phyloP scores from a whole-genome alignment of 805 yeast species.

The Nadsonia fulvescens region DNA sequence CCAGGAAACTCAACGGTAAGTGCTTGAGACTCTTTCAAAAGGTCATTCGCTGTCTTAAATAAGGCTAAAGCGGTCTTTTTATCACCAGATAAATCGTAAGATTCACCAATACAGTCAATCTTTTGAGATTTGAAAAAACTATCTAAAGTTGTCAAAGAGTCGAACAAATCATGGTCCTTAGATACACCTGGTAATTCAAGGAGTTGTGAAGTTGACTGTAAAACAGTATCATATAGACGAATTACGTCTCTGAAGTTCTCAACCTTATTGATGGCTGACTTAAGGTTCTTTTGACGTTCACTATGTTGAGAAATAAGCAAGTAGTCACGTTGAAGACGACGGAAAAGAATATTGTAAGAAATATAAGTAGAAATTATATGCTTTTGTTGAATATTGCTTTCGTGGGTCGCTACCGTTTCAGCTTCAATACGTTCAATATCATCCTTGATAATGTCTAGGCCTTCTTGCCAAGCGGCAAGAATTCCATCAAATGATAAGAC shows the following conservation, averaged over 20 bases:
- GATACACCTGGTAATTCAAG: constrained; percentile 83
- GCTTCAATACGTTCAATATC: constrained; percentile 30
- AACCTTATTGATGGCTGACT: constrained; percentile 6
- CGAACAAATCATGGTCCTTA: constrained; percentile 53
- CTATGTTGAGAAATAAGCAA: constrained; percentile 18
- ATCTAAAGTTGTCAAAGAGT: constrained; percentile 33
- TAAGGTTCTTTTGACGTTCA: constrained; percentile 5
- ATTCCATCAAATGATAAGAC: constrained; percentile 36
- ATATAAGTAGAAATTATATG: constrained; percentile 64
- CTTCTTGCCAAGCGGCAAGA: constrained; percentile 50
- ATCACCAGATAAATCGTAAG: constrained; percentile 17
- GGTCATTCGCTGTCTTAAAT: constrained; percentile 8
- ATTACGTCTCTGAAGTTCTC: constrained; percentile 20
- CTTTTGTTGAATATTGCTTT: constrained; percentile 45
- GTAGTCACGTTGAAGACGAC: constrained; percentile 58
- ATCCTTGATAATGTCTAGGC: constrained; percentile 38
- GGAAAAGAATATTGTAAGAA: constrained; percentile 44
- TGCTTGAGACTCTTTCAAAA: too few species aligned
- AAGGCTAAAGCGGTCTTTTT: constrained; percentile 18
- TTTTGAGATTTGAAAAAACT: constrained; percentile 30
- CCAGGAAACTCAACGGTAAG: too few species aligned
- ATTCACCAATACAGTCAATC: constrained; percentile 24
- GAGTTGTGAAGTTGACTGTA: constrained; percentile 36
- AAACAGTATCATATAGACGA: constrained; percentile 33
- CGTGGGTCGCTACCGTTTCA: constrained; percentile 17